Conservation (phyloP, 192 early-diverging fungal species). For the Backusella liffmaniae region DNA sequence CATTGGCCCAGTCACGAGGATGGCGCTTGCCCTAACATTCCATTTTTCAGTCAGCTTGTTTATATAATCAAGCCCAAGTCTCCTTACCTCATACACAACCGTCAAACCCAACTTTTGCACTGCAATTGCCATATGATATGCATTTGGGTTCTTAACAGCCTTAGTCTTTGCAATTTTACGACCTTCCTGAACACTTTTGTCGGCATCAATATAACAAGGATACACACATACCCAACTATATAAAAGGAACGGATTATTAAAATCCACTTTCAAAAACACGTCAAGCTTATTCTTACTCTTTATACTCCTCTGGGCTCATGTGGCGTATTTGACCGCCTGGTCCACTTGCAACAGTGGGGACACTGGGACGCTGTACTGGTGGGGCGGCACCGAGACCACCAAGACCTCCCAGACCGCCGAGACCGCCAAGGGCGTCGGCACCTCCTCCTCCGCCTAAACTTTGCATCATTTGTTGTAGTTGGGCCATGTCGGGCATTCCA, state of each 20-base stretch:
- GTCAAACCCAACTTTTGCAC: conserved; percentile 57
- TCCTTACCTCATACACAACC: conserved; percentile 62
- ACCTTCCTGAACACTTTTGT: conserved; percentile 56
- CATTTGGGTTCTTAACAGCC: conserved; percentile 59
- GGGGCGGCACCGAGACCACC: background rate
- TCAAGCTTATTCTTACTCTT: conserved; percentile 20
- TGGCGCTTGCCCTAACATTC: conserved; percentile 52
- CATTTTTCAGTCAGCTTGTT: background rate
- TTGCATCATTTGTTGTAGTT: conserved; percentile 22
- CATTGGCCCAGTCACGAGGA: conserved; percentile 68
- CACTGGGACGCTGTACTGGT: background rate
- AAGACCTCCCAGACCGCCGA: background rate
- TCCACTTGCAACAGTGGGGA: conserved; percentile 15
- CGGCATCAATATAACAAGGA: conserved; percentile 68
- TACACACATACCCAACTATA: conserved; percentile 71
- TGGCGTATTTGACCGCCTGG: conserved; percentile 21
- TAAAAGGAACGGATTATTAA: background rate
- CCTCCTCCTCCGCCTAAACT: background rate
- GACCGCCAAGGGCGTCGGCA: background rate
- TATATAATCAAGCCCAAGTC: too few relatives aligned
- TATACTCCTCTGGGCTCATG: conserved; percentile 30
- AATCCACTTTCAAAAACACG: background rate
- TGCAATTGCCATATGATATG: conserved; percentile 62
- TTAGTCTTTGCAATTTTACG: conserved; percentile 54
- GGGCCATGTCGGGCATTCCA: conserved; percentile 1